phyloP scores from a whole-genome alignment of 495 filamentous ascomycete genomes.

The Tuber calosporum region DNA sequence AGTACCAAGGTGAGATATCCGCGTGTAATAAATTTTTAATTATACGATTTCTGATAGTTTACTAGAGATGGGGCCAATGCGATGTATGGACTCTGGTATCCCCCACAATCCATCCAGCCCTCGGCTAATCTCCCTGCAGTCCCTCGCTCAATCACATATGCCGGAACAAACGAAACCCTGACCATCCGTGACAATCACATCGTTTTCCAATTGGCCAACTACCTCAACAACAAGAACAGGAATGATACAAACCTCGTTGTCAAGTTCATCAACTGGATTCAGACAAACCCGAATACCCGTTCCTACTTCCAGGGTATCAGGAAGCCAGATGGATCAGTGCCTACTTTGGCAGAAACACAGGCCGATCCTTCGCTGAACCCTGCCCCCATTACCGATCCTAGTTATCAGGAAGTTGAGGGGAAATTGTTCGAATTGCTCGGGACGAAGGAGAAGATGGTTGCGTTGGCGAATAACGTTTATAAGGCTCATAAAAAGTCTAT shows the following conservation, averaged over 20 bases:
- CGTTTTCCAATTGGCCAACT: conserved; percentile 56
- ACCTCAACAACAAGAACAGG: conserved; percentile 54
- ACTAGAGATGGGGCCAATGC: conserved; percentile 65
- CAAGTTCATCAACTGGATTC: conserved; percentile 60
- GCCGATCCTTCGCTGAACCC: conserved; percentile 28
- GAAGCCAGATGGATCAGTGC: conserved; percentile 48
- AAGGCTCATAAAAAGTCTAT: conserved; percentile 54
- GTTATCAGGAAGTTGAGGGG: conserved; percentile 43
- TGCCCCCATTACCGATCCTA: conserved; percentile 33
- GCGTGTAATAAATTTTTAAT: background rate
- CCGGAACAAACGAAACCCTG: conserved; percentile 50
- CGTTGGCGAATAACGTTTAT: conserved; percentile 55
- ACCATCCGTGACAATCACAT: conserved; percentile 51
- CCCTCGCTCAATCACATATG: conserved; percentile 46
- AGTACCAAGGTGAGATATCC: conserved; percentile 50
- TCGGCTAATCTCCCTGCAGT: conserved; percentile 42
- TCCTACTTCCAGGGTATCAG: conserved; percentile 51
- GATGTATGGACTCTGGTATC: conserved; percentile 48
- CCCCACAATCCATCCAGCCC: conserved; percentile 50
- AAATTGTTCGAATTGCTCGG: conserved; percentile 40
- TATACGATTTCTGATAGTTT: background rate
- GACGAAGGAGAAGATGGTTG: conserved; percentile 42
- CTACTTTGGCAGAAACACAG: conserved; percentile 32
- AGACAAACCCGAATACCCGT: conserved; percentile 51
- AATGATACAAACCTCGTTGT: conserved; percentile 44